Base-by-base conservation (phyloP, 352 stramenopile genomes). In the Globisporangium cystogenes region DNA sequence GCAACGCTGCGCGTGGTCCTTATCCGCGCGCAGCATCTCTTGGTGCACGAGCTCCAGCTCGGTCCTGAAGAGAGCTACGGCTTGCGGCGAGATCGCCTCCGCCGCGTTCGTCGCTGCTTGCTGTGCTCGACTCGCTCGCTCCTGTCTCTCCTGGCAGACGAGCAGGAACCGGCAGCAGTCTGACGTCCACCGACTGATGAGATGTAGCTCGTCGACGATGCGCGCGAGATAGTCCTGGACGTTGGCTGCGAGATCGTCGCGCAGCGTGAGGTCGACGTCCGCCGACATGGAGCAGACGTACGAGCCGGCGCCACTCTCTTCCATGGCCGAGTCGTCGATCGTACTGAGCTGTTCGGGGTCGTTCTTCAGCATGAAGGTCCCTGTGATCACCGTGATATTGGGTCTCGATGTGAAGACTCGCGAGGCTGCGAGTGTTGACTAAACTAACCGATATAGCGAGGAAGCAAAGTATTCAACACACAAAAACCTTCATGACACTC, bases 151-250 rank as follows among this genome's bases (percentile, higher is more conserved):
- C 36, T 55, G 40, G 14, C 59, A 43, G 11, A 51, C 54, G 4
- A 55, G 21, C 33, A 64, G 46, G 27, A 48, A 49, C 16, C 37
- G 45, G 29, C 60, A 58, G 57, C 45, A 72, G 7, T 48, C 41
- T 0, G 52, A 50, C 20, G 65, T 67, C 72, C 72, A 86, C 23
- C 51, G 57, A 35, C 72, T 75, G 43, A 86, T 64, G 16, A 75
- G 59, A 26, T 83, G 67, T 6, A 82, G 63, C 35, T 86, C 74
- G 39, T 82, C 65, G 16, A 74, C 67, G n/a, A 86, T 83, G 20
- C 68, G 55, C 57, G 56, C 67, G 37, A 82, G 60, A 45, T 79
- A 86, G 16, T 65, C 50, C 51, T 78, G 72, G 1, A 76, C 64
- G 29, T 60, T 77, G 1, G 59, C 44, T 4, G 57, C 41, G 20